Conservation (phyloP, 169 alveolate genomes). For the Toxoplasma gondii region DNA sequence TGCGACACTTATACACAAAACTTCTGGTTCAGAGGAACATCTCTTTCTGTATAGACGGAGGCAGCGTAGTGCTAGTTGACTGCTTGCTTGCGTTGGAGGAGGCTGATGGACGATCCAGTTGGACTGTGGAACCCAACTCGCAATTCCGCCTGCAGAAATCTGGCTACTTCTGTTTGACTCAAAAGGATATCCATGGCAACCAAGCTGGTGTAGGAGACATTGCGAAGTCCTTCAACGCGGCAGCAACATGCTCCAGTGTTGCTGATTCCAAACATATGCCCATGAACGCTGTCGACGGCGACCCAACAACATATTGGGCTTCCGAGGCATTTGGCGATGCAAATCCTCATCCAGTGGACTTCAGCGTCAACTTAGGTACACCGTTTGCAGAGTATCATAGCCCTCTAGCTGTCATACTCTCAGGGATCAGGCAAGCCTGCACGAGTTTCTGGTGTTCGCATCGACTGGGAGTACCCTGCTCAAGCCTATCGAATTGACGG, state of each 20-base stretch:
- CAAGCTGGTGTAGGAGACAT: constrained; percentile 70
- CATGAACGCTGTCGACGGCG: constrained; percentile 71
- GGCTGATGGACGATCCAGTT: constrained; percentile 75
- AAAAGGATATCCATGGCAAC: constrained; percentile 68
- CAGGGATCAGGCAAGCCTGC: constrained; percentile 48
- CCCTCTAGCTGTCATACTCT: background rate
- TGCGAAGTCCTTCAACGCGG: constrained; percentile 64
- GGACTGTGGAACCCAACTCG: constrained; percentile 75
- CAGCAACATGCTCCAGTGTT: constrained; percentile 52
- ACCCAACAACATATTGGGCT: constrained; percentile 75
- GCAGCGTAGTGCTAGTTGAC: constrained; percentile 69
- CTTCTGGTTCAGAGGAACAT: too few species aligned
- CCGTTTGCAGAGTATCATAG: background rate
- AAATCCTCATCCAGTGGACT: constrained; percentile 62
- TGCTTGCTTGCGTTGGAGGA: constrained; percentile 74
- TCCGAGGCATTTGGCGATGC: constrained; percentile 75
- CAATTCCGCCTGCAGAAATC: constrained; percentile 71
- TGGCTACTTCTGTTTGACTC: constrained; percentile 72
- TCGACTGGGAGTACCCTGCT: constrained; percentile 93
- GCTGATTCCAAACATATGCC: constrained; percentile 71
- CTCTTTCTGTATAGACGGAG: constrained; percentile 62
- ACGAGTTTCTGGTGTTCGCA: constrained; percentile 60
- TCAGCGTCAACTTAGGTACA: constrained; percentile 57
- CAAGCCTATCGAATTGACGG: constrained; percentile 81
- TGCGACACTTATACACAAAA: background rate